A percentile compares a stretch with the other conserved stretches of the same genome.
Conservation (phyloP, 192 early-diverging fungal genomes). For the Coemansia sp. region DNA sequence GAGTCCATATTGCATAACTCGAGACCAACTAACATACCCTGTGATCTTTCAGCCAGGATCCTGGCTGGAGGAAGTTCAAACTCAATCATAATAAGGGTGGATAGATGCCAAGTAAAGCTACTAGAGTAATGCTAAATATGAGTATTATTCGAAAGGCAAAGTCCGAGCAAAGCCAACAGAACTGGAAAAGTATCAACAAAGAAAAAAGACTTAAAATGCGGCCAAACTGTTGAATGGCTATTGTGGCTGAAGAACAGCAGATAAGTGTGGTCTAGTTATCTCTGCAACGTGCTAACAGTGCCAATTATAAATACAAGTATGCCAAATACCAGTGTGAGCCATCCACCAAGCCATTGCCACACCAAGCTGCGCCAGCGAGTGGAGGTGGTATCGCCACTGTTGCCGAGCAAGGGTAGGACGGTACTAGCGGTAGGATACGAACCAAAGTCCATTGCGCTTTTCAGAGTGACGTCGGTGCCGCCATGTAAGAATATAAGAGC, state of each 20-base stretch:
- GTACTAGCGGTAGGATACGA: not conserved
- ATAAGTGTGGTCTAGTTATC: not conserved
- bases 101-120: too few species aligned
- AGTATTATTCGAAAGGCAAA: too few species aligned
- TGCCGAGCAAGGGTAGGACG: not conserved
- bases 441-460: not conserved
- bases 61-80: too few species aligned
- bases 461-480: slow-evolving; percentile 31
- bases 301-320: not conserved
- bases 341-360: not conserved
- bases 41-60: too few species aligned
- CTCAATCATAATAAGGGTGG: too few species aligned
- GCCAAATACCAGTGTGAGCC: not conserved
- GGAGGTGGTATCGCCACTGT: not conserved
- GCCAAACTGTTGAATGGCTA: not conserved
- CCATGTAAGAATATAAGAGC: slow-evolving; percentile 37
- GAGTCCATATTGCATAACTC: too few species aligned
- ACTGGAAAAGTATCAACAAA: not conserved
- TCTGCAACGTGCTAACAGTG: not conserved
- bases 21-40: too few species aligned
- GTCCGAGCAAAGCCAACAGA: too few species aligned
- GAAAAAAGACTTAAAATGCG: not conserved
- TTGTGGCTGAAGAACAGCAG: not conserved
- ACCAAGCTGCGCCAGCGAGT: not conserved
- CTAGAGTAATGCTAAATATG: too few species aligned